Evolutionary conservation across 176 grass and related monocot genomes (phyloP), one percentile per base, ranked within the genome.

Genomic region (Oryza rufipogon): DNA sequence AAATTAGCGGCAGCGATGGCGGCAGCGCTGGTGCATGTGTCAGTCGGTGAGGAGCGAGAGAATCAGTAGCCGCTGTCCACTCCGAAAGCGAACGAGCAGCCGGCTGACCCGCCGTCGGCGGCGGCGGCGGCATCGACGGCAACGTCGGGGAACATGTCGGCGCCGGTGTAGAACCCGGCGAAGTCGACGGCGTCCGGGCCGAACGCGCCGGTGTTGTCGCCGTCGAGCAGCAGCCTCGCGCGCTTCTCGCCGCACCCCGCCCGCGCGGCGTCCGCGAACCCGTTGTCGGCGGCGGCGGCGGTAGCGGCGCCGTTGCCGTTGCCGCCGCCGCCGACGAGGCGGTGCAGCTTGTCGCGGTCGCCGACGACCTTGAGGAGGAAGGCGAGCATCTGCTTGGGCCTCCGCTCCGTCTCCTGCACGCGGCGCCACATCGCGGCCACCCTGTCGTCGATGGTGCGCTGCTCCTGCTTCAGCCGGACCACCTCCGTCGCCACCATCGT

Each of bases 401-500:
- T 71, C 70, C 90, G 88, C 90, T 97, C 92, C 0, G 90, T 93
- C 82, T 97, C 95, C 90, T 97, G 85, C 72, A 94, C 79, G 11
- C 92, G 83, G 64, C 79, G 78, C 95, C 95, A 91, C 95, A 97
- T 97, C 30, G 74, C 33, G 68, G 87, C 81, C 1, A 97, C 84
- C 30, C 87, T 80, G 52, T 77, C 88, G 15, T 97, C 92, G 66
- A 97, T 86, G 77, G 76, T 80, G 51, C 44, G 88, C 88, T 97
- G 95, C 80, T 94, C 92, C 83, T 91, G 77, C 81, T 94, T 97
- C 5, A 91, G 74, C 70, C 90, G 49, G 28, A 85, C 92, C 68
- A 97, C 90, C 87, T 97, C 95, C 87, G 81, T 89, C 17, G 86
- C 95, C 38, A 92, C 85, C 73, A 87, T 90, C 66, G 81, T 51